Percentiles rank a stretch among this genome's conserved stretches.
phyloP scores from a whole-genome alignment of 2,329 filamentous ascomycete species.

The Calcarisporium arbuscula region DNA sequence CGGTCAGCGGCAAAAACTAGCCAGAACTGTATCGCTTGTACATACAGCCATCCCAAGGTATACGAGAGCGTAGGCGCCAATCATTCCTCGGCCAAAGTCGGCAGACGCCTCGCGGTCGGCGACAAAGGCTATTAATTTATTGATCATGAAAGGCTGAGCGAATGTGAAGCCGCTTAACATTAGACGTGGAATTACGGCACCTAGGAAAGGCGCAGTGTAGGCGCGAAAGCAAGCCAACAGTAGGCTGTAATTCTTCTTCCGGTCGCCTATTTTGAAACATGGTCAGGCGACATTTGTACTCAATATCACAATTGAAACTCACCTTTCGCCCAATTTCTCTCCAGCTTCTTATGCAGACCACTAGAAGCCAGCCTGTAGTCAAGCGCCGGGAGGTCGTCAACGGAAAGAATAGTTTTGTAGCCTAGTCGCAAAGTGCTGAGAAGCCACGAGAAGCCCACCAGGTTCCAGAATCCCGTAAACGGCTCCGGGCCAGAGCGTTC shows the following conservation, averaged over 20 bases:
- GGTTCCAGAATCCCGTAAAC: conserved; percentile 15
- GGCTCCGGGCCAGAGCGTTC: conserved; percentile 6
- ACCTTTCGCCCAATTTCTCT: conserved; percentile 13
- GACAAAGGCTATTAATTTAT: conserved; percentile 15
- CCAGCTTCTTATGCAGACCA: conserved; percentile 10
- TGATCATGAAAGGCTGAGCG: conserved; percentile 22
- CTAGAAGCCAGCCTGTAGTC: conserved; percentile 13
- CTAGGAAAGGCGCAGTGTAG: conserved; percentile 12
- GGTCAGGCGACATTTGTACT: not conserved
- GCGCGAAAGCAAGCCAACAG: conserved; percentile 10
- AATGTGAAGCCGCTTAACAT: conserved; percentile 19
- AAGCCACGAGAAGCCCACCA: conserved; percentile 16
- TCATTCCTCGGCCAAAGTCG: conserved; percentile 19
- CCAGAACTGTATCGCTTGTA: too few species aligned
- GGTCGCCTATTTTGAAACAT: conserved; percentile 10
- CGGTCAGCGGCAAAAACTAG: not conserved
- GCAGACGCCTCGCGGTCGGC: conserved; percentile 8
- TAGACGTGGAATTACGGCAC: conserved; percentile 16
- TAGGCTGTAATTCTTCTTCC: conserved; percentile 10
- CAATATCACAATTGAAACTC: conserved; percentile 3
- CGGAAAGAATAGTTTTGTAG: conserved; percentile 14
- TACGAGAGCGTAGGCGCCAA: conserved; percentile 23
- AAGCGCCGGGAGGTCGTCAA: conserved; percentile 15
- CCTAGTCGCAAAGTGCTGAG: conserved; percentile 11
- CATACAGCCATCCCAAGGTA: conserved; percentile 23